Base-by-base conservation (phyloP, 805 yeast genomes). In the Metschnikowia koreensis region DNA sequence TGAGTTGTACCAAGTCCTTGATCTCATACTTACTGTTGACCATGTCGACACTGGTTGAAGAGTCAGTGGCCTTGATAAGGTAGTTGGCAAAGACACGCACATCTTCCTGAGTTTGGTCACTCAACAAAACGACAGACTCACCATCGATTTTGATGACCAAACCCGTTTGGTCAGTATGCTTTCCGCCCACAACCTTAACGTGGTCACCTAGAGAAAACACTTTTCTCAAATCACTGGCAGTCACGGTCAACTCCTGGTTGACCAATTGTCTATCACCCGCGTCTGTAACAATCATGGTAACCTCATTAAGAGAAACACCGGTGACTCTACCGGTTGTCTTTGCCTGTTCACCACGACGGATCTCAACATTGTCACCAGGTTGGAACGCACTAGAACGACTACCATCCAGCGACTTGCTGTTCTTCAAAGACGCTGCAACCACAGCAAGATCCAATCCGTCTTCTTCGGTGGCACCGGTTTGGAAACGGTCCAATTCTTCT, bases 311-410 rank as follows among this genome's bases (percentile, higher is more conserved):
- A 13, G 81, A 81, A 1, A 91, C 81, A 27, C 87, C 79, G 8
- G 81, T 71, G 47, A 93, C 96, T 47, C 80, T 79, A 70, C 97
- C 99, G 48, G 81, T 79, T 54, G 96, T 82, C 54, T 93, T 96
- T 43, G 92, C 83, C 71, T 92, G 97, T 71, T 94, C 99, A 66
- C 99, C 99, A 57, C 84, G 83, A 47, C 88, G 79, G 45, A 94
- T 88, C 70, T 92, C 97, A 44, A 94, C 97, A 60, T 88, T 81
- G 68, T 94, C 99, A 59, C 97, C 97, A 6, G 96, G 89, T 68
- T 90, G 97, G 74, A 92, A 93, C 7, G 74, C 67, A 36, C 71
- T 65, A 10, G 70, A 63, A 41, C 60, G 62, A 27, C 64, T 64
- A 5, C 65, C 60, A 15, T 64, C 69, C 27, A 59, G 54, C 36